Conservation (phyloP, 108 stramenopile species). For the Nitzschia inconspicua region DNA sequence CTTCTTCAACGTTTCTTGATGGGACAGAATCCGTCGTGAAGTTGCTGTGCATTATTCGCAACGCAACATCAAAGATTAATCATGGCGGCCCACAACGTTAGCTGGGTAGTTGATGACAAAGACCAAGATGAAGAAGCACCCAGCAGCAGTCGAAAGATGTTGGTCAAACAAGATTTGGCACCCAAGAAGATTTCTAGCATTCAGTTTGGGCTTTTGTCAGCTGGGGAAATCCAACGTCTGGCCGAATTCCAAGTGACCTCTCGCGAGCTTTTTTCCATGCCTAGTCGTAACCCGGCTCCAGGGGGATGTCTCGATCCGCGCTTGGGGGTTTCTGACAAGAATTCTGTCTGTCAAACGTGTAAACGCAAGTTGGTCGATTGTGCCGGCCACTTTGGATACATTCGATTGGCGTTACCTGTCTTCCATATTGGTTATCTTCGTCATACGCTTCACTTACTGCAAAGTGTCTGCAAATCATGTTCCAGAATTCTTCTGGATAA, state of each 20-base stretch:
- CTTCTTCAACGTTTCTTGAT: too few relatives aligned
- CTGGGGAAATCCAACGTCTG: constrained; percentile 88
- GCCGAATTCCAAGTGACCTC: constrained; percentile 92
- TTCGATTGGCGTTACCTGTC: constrained; percentile 92
- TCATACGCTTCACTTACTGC: constrained; percentile 86
- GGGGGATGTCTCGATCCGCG: constrained; percentile 92
- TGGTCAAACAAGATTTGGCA: constrained; percentile 56
- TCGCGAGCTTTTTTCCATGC: constrained; percentile 94
- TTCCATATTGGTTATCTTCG: constrained; percentile 98
- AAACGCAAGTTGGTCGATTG: constrained; percentile 90
- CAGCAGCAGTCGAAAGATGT: constrained; percentile 31
- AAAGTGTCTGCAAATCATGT: constrained; percentile 97
- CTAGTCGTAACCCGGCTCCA: constrained; percentile 81
- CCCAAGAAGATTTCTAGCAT: constrained; percentile 94
- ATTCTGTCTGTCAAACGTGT: constrained; percentile 88
- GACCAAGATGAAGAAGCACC: constrained; percentile 39
- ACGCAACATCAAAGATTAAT: too few relatives aligned
- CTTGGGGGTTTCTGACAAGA: constrained; percentile 93
- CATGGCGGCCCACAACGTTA: too few relatives aligned
- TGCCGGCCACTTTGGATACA: constrained; percentile 96
- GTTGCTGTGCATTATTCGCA: too few relatives aligned
- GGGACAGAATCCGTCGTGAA: too few relatives aligned
- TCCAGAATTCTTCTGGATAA: constrained; percentile 85
- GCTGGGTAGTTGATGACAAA: too few relatives aligned
- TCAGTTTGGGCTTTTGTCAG: constrained; percentile 93